Conservation (phyloP, 306 rosid species). For the Mucuna pruriens region DNA sequence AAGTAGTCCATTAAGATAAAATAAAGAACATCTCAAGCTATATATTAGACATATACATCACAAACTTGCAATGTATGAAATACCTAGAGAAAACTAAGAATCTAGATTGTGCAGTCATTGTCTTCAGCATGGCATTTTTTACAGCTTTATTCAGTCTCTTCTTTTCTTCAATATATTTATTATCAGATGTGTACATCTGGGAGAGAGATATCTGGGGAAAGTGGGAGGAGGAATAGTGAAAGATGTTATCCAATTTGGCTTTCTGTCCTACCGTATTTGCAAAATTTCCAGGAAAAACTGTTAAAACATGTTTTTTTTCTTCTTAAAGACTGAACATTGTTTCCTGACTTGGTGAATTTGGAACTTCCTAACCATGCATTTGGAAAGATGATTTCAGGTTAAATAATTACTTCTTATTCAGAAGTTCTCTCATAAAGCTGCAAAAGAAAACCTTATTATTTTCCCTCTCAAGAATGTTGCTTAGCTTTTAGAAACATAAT, state of each 20-base stretch:
- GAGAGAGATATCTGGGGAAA: background rate
- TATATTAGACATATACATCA: background rate
- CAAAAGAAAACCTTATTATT: background rate
- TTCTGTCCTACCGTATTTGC: constrained; percentile 14
- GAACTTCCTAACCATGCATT: constrained; percentile 4
- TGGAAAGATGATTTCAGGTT: background rate
- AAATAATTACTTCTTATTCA: background rate
- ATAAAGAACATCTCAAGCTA: constrained; percentile 13
- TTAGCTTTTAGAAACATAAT: background rate
- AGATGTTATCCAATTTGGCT: constrained; percentile 6
- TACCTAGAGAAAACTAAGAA: background rate
- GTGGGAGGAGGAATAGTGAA: constrained; percentile 3
- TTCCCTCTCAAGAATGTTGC: background rate
- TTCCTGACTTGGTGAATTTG: constrained; percentile 4
- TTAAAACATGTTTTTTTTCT: background rate
- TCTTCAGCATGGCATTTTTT: background rate
- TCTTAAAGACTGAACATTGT: constrained; percentile 17
- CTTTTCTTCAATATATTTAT: constrained; percentile 15
- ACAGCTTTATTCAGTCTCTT: constrained; percentile 15
- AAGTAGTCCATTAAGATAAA: background rate
- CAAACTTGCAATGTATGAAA: constrained; percentile 3
- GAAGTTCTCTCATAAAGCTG: background rate
- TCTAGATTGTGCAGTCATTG: background rate
- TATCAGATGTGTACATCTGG: background rate
- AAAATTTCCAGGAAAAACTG: background rate